Percentiles rank a stretch among this genome's conserved stretches.
Evolutionary conservation across 2,329 filamentous ascomycete genomes (phyloP).

Genomic region (Ascochyta rabiei): DNA sequence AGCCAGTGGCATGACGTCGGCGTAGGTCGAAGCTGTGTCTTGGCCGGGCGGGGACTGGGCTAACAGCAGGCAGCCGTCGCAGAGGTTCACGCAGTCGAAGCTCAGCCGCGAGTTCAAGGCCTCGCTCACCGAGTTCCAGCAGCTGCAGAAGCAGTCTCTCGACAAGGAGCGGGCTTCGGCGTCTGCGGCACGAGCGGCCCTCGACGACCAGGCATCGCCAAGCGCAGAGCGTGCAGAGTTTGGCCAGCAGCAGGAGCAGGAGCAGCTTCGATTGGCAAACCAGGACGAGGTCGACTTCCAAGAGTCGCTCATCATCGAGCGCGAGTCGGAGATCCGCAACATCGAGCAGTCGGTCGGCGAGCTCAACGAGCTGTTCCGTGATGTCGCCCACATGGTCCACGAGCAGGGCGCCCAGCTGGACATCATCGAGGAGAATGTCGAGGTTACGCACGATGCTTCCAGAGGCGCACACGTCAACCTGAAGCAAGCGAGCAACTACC

Average conservation of each 20-base stretch:
- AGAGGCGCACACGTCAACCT: slow-evolving; percentile 85
- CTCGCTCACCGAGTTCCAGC: slow-evolving; percentile 88
- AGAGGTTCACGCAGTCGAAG: slow-evolving; percentile 96
- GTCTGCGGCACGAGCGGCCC: slow-evolving; percentile 78
- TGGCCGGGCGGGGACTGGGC: slow-evolving; percentile 15
- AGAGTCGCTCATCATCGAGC: slow-evolving; percentile 91
- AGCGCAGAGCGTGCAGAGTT: slow-evolving; percentile 50
- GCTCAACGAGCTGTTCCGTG: slow-evolving; percentile 93
- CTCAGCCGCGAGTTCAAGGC: slow-evolving; percentile 91
- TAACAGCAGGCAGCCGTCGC: slow-evolving; percentile 70
- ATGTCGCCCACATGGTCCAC: slow-evolving; percentile 95
- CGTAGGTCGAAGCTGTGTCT: slow-evolving; percentile 61
- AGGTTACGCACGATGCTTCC: slow-evolving; percentile 80
- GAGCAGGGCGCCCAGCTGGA: slow-evolving; percentile 91
- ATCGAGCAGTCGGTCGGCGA: slow-evolving; percentile 97
- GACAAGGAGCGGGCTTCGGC: slow-evolving; percentile 92
- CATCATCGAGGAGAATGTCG: slow-evolving; percentile 86
- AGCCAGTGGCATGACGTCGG: slow-evolving; percentile 73
- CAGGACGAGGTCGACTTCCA: slow-evolving; percentile 98
- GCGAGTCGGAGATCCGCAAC: slow-evolving; percentile 94
- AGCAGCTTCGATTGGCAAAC: slow-evolving; percentile 79
- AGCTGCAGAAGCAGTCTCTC: slow-evolving; percentile 84
- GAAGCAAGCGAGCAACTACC: slow-evolving; percentile 84
- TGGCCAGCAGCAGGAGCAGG: slow-evolving; percentile 65
- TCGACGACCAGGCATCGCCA: slow-evolving; percentile 63